A percentile compares a stretch with the other conserved stretches of the same genome.
Evolutionary conservation across 768 basidiomycete genomes (phyloP).

Genomic region (Chiua virens): DNA sequence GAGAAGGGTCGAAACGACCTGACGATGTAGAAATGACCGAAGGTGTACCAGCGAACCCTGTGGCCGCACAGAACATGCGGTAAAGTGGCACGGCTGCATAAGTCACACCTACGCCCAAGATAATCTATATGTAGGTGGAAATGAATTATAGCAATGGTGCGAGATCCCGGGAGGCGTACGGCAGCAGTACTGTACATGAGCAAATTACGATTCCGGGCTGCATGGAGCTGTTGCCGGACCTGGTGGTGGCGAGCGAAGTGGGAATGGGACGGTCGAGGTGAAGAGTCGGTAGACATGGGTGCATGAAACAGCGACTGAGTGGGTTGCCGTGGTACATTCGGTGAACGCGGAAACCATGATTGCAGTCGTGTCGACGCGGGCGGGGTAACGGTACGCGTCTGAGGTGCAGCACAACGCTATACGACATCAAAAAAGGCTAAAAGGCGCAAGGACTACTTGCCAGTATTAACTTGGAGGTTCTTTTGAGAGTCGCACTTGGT

Average conservation of each 20-base stretch:
- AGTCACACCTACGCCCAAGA: constrained; percentile 79
- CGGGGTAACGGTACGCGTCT: not conserved
- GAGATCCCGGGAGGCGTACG: constrained; percentile 43
- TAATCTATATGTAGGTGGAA: constrained; percentile 48
- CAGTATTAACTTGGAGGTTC: not conserved
- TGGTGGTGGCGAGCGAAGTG: constrained; percentile 24
- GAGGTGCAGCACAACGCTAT: not conserved
- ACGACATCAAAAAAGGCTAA: not conserved
- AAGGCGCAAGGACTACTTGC: not conserved
- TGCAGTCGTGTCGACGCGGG: not conserved
- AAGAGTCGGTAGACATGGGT: constrained; percentile 12
- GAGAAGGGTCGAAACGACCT: constrained; percentile 79
- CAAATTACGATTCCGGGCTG: constrained; percentile 66
- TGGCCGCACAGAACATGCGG: constrained; percentile 96
- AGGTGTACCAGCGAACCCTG: constrained; percentile 95
- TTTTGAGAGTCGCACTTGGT: not conserved
- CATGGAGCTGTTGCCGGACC: constrained; percentile 44
- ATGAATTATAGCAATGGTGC: constrained; percentile 1
- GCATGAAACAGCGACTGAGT: constrained; percentile 4
- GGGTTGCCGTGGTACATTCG: not conserved
- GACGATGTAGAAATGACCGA: constrained; percentile 64
- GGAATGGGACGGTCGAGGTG: not conserved
- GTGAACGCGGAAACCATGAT: constrained; percentile 2
- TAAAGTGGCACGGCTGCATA: constrained; percentile 98
- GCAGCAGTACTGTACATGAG: constrained; percentile 85